Evolutionary conservation across 1,284 basidiomycete genomes (phyloP), one percentile per base, ranked within the genome.

Genomic region (Trichosporon sp.): DNA sequence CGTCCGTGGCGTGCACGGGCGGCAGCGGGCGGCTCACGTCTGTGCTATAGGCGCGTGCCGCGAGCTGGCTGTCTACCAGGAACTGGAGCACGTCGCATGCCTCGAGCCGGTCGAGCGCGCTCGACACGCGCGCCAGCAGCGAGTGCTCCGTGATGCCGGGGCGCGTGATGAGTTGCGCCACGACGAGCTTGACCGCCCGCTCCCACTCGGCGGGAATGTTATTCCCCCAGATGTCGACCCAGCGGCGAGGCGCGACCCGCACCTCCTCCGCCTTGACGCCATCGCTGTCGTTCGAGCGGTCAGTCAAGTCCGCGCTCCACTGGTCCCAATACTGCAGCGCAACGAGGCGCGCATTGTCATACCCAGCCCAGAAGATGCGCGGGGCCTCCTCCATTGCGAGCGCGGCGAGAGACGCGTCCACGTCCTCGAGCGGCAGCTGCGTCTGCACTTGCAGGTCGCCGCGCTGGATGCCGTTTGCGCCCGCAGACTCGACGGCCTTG

Each of bases 61-160:
- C 53, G 8, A 68, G 53, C 6, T 74, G 72, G 21, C 44, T 62
- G 38, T 73, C 68, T n/a, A 77, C 27, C 25, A 94, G 82, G 70
- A 87, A 85, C 38, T 84, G 82, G 64, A 92, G 77, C 25, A 92
- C 73, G 23, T 92, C 91, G 66, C 86, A 83, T 38, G 91, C 81
- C 79, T 94, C 92, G 73, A 90, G 88, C 68, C 90, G 86, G 78
- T 94, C 92, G 72, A 92, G 90, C 31, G 89, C 86, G 12, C 85
- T 81, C 67, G 87, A 84, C 65, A 93, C 83, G 69, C 89, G 86
- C 87, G 88, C 89, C 67, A 88, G 86, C 64, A 93, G 81, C 75
- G 89, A 88, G 18, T 84, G 82, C 91, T 93, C 72, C 67, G 60
- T 67, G 29, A 70, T 47, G 5, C 91, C 92, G 11, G 92, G 91